A percentile compares a stretch with the other conserved stretches of the same genome.
Evolutionary conservation across 2,329 filamentous ascomycete species (phyloP).

Genomic region (Acephala macrosclerotiorum): DNA sequence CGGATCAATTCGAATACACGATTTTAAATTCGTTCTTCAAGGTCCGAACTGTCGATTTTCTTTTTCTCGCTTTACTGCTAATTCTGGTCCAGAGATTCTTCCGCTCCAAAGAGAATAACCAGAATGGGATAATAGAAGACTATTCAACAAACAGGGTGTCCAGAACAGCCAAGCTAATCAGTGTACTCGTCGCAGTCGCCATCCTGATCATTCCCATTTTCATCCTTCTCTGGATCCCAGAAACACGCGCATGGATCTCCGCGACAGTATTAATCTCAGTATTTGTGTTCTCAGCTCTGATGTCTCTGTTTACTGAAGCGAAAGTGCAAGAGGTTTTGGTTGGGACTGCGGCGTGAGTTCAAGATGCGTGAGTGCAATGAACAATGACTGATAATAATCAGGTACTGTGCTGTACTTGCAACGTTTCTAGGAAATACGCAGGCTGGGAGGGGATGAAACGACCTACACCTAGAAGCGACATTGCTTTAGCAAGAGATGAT

Average conservation of each 20-base stretch:
- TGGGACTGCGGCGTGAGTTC: conserved; percentile 21
- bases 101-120: neutral
- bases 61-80: too few species aligned
- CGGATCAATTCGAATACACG: conserved; percentile 8
- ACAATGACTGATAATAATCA: neutral
- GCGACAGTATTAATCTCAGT: conserved; percentile 16
- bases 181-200: conserved; percentile 7
- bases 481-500: neutral
- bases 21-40: conserved; percentile 11
- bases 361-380: neutral
- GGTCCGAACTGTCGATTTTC: too few species aligned
- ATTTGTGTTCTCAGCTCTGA: conserved; percentile 13
- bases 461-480: neutral
- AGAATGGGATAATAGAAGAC: neutral
- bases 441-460: neutral
- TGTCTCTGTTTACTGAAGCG: conserved; percentile 5
- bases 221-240: conserved; percentile 19
- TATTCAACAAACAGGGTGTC: neutral
- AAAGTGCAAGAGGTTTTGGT: conserved; percentile 14
- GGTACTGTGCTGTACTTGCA: conserved; percentile 16
- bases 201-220: conserved; percentile 17
- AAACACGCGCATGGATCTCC: conserved; percentile 6
- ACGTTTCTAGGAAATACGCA: conserved; percentile 16
- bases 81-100: neutral
- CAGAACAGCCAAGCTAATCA: conserved; percentile 6